These are phyloP conservation scores for Penicillium soppii DNA, from an alignment of 495 filamentous ascomycete species.

Conservation along the genomic window DNA sequence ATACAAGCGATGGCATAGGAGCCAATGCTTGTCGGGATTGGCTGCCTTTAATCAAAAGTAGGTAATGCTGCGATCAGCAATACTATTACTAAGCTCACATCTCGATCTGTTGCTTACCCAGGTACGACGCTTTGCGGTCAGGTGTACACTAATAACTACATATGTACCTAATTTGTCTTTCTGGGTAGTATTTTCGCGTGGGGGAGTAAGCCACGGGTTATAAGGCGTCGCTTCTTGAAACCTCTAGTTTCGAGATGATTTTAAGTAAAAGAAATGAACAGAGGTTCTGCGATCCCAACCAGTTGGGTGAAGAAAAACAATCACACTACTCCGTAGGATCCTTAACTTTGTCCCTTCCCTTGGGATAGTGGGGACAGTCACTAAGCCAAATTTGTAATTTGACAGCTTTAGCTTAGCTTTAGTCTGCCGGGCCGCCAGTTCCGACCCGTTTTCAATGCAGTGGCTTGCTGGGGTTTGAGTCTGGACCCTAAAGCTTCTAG, in stretches of 20 bases:
- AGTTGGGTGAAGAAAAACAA: neutral
- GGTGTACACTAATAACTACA: too few species aligned
- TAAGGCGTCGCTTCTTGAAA: slow-evolving; percentile 4
- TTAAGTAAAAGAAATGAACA: neutral
- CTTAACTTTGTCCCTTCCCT: slow-evolving; percentile 20
- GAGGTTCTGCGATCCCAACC: neutral
- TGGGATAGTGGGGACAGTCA: neutral
- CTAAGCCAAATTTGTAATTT: slow-evolving; percentile 11
- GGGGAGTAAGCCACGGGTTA: neutral
- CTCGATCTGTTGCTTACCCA: neutral
- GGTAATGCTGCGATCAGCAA: slow-evolving; percentile 3
- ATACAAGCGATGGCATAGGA: neutral
- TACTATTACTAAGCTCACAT: neutral
- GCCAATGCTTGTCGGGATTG: neutral
- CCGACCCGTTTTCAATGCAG: slow-evolving; percentile 19
- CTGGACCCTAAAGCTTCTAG: slow-evolving; percentile 5
- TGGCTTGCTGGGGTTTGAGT: slow-evolving; percentile 5
- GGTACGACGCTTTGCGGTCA: neutral
- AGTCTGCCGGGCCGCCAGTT: slow-evolving; percentile 26
- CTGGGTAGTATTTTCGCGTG: too few species aligned
- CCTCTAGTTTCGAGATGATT: neutral
- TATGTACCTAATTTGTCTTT: too few species aligned
- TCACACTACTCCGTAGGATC: slow-evolving; percentile 16
- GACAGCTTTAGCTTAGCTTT: slow-evolving; percentile 31
- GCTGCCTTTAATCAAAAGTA: neutral